Evolutionary conservation across 129 eudicot genomes (phyloP).

Genomic region (Centaurea solstitialis): DNA sequence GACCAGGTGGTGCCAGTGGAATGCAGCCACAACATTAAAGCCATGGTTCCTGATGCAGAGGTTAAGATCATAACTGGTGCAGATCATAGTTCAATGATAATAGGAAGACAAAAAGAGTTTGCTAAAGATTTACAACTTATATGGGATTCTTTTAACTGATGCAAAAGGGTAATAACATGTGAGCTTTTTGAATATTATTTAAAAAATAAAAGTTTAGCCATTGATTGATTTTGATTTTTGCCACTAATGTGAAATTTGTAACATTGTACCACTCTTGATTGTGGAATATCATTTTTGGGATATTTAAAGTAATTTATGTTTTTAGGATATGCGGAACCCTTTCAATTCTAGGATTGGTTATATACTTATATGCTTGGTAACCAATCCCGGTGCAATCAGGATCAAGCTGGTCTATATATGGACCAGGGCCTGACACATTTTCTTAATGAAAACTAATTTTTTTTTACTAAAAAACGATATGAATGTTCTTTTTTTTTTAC

Average conservation of each 20-base stretch:
- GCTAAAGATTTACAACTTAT: slow-evolving; percentile 45
- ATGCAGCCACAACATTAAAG: slow-evolving; percentile 65
- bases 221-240: neutral
- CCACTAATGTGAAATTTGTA: neutral
- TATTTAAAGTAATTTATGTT: neutral
- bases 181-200: neutral
- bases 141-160: slow-evolving; percentile 48
- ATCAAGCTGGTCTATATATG: neutral
- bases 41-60: slow-evolving; percentile 55
- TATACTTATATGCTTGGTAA: neutral
- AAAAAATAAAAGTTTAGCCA: neutral
- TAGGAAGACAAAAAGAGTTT: slow-evolving; percentile 58
- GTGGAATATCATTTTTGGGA: neutral
- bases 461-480: no score
- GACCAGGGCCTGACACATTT: no score
- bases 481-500: no score
- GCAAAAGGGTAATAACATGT: neutral
- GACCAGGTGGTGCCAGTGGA: slow-evolving; percentile 76
- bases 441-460: no score
- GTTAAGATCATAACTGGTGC: slow-evolving; percentile 47
- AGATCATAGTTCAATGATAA: slow-evolving; percentile 56
- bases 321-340: neutral
- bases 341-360: no score
- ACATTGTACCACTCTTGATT: neutral
- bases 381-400: neutral